Percentiles rank a stretch among this genome's conserved stretches.
phyloP scores from a whole-genome alignment of 2,329 filamentous ascomycete species.

The Hypoxylon sp. region DNA sequence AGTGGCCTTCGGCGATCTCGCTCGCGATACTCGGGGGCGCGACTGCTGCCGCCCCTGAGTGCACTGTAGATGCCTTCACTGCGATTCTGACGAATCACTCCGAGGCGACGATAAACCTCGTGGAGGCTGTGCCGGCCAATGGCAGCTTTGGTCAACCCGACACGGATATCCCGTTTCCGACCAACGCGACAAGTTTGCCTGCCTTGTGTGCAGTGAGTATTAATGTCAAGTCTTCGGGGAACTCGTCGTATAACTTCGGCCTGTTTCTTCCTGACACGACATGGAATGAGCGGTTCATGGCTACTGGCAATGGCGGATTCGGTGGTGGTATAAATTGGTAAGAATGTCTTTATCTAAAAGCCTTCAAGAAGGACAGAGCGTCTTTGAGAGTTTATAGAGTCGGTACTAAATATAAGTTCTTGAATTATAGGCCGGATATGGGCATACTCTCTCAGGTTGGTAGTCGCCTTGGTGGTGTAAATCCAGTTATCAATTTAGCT shows the following conservation, averaged over 20 bases:
- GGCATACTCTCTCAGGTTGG: conserved; percentile 49
- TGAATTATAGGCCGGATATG: conserved; percentile 59
- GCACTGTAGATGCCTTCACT: conserved; percentile 42
- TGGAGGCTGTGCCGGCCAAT: conserved; percentile 42
- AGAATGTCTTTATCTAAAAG: neutral
- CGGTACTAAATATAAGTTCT: neutral
- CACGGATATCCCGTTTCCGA: conserved; percentile 40
- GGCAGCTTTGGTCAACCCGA: conserved; percentile 45
- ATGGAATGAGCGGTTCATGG: conserved; percentile 48
- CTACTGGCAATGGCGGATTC: conserved; percentile 48
- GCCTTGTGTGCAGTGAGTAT: conserved; percentile 49
- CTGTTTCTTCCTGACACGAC: conserved; percentile 49
- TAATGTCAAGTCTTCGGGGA: conserved; percentile 48
- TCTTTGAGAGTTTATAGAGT: neutral
- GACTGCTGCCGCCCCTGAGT: conserved; percentile 35
- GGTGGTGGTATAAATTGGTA: conserved; percentile 52
- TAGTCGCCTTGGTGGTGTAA: neutral
- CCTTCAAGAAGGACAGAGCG: too few relatives aligned
- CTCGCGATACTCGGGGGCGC: conserved; percentile 32
- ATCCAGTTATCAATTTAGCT: neutral
- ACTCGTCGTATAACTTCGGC: conserved; percentile 49
- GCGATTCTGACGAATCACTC: conserved; percentile 39
- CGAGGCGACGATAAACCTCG: conserved; percentile 44
- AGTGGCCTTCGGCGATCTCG: conserved; percentile 11
- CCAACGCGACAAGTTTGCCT: conserved; percentile 45